Evolutionary conservation across 805 yeast species (phyloP), one percentile per base, ranked within the genome.

Genomic region (Dipodascus geniculatus): DNA sequence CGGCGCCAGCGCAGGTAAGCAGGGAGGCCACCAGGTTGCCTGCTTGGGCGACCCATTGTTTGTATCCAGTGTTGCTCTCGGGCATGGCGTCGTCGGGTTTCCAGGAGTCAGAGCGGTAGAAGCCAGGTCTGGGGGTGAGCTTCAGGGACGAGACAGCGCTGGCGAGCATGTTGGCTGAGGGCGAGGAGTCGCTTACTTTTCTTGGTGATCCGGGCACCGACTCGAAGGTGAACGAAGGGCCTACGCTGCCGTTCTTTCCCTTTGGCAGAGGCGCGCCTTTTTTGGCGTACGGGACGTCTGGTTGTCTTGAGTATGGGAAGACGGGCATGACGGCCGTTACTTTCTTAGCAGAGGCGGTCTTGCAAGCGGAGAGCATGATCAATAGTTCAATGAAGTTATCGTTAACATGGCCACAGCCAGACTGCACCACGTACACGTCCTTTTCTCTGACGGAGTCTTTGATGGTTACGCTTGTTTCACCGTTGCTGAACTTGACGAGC

Each of bases 221-320:
- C 51, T 78, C 82, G 59, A 69, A 74, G 2, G 78, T 73, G 61
- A 74, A 76, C 1, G 48, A 23, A 22, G 23, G 8, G 8, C 44
- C 44, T 56, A 38, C 35, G 31, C 22, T 24, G 6, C 20, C 44
- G 42, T 52, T 48, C 19, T 23, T 23, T 11, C 19, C 52, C 51
- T 58, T 68, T 23, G 66, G 73, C 59, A 68, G 65, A 6, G 95
- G 95, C 1, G 90, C 87, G 11, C 95, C 93, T 38, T 79, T 77
- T 63, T 78, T 77, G 54, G 86, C 81, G 63, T 85, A 85, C 31
- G 96, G 96, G 38, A 87, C 81, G 68, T 91, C 98, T 2, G 96
- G 95, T 69, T 93, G 99, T 64, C 99, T 78, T 2, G 96, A 86
- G 66, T 93, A 93, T 23, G 98, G 96, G 69, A 93, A 93, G 56